Base-by-base conservation (phyloP, 257 asterid genomes). In the Parsonsia alboflavescens region DNA sequence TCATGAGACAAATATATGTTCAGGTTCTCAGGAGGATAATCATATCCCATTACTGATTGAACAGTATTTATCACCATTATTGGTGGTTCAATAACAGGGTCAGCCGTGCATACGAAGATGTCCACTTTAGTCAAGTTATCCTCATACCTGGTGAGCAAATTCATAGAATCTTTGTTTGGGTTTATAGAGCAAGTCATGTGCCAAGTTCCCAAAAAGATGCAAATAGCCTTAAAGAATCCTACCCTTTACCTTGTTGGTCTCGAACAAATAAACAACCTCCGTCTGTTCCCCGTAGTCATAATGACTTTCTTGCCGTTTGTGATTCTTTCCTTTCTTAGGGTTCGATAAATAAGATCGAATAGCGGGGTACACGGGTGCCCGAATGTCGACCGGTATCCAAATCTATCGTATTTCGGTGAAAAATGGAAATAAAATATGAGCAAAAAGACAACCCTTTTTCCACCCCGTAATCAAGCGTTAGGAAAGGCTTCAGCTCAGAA, bases 81-180 rank as follows among this genome's bases (percentile, higher is more conserved):
- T 52, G 97, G 97, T 48, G 97, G 97, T 93, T 93, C 98, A 24
- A 88, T 78, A 10, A n/a, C 54, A 0, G 94, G 97, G 80, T 93
- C 96, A 30, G 98, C 98, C 0, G 98, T 93, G 86, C 98, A 93
- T 0, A 93, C 97, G 48, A 93, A 93, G 16, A 93, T 58, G 68
- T 91, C 97, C 16, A 93, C 94, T 19, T 87, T 79, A 1, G 96
- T 95, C 82, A 93, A 82, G 30, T 89, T 93, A 73, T 86, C 62
- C 75, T 68, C 90, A 28, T 76, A 65, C 70, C 70, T 65, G 70
- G 16, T 65, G 2, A 39, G 5, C 68, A 36, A 39, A 64, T 64
- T 36, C 5, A 63, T 15, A 1, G 7, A 39, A n/a, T n/a, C n/a
- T n/a, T n/a, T n/a, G n/a, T n/a, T n/a, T n/a, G n/a, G 21, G 6